Percentiles rank a stretch among this genome's conserved stretches.
Conservation (phyloP, 169 alveolate genomes). For the Ichthyophthirius multifiliis region DNA sequence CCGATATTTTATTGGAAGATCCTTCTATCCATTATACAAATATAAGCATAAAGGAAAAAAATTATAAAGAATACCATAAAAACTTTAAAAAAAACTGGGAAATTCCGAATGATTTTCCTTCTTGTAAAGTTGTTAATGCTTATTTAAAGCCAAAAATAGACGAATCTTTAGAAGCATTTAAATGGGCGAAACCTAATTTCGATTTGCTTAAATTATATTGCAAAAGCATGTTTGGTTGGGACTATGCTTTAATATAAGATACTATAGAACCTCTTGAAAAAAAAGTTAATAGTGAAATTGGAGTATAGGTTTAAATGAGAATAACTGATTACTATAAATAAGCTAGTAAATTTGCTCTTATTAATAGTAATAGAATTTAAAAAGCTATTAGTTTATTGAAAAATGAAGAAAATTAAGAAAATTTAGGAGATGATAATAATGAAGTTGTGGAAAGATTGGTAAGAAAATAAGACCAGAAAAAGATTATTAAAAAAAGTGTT, state of each 20-base stretch:
- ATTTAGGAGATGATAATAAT: background rate
- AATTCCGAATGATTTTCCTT: slow-evolving; percentile 60
- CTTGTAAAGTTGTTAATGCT: slow-evolving; percentile 36
- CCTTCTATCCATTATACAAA: slow-evolving; percentile 28
- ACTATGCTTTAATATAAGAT: slow-evolving; percentile 4
- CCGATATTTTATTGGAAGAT: slow-evolving; percentile 34
- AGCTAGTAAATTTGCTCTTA: slow-evolving; percentile 44
- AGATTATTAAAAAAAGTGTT: background rate
- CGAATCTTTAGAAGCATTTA: slow-evolving; percentile 31
- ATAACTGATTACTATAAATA: slow-evolving; percentile 49
- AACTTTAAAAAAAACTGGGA: slow-evolving; percentile 66
- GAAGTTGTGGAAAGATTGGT: background rate
- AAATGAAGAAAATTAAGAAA: slow-evolving; percentile 1
- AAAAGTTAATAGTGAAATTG: slow-evolving; percentile 9
- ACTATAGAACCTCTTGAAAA: slow-evolving; percentile 27
- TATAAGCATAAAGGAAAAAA: slow-evolving; percentile 33
- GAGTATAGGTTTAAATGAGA: slow-evolving; percentile 36
- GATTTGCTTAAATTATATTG: slow-evolving; percentile 41
- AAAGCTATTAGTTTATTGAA: slow-evolving; percentile 34
- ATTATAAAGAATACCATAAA: slow-evolving; percentile 47
- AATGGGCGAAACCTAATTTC: slow-evolving; percentile 57
- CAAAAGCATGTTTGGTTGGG: slow-evolving; percentile 27
- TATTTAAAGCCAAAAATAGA: slow-evolving; percentile 51
- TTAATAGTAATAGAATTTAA: slow-evolving; percentile 48
- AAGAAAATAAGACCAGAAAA: background rate